These are phyloP conservation scores for Polyrhizophydium stewartii DNA, from an alignment of 371 early-diverging fungal species.

Conservation along the genomic window DNA sequence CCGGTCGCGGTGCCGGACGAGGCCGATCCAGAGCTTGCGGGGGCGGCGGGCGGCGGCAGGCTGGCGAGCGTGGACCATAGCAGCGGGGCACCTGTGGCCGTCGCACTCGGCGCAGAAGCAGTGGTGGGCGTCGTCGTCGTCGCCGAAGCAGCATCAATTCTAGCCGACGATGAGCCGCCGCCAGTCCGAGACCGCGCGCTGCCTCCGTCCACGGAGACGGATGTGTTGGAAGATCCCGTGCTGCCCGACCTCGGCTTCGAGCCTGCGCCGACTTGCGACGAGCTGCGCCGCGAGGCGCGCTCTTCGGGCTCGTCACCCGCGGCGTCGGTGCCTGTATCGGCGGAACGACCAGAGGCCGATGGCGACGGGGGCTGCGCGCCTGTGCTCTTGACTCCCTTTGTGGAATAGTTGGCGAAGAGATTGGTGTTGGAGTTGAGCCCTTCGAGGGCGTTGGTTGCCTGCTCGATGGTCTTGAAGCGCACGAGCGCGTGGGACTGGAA, in stretches of 20 bases:
- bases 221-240: background rate
- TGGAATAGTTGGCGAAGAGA: slow-evolving; percentile 43
- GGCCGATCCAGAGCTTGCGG: background rate
- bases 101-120: no score
- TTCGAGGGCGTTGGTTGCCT: slow-evolving; percentile 32
- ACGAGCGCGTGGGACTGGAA: slow-evolving; percentile 39
- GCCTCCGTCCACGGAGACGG: background rate
- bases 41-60: background rate
- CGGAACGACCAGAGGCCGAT: background rate
- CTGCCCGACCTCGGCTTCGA: background rate
- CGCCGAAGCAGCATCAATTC: no score
- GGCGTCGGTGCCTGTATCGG: background rate
- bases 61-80: background rate
- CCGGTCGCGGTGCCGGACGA: slow-evolving; percentile 6
- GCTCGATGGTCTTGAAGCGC: slow-evolving; percentile 31
- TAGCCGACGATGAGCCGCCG: no score
- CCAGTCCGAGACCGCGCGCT: no score
- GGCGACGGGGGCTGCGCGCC: slow-evolving; percentile 4
- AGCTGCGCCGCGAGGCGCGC: background rate
- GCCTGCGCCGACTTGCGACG: background rate
- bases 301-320: background rate
- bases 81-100: no score
- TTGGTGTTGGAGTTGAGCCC: slow-evolving; percentile 40
- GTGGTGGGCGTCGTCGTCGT: background rate
- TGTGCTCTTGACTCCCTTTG: slow-evolving; percentile 32